Percentiles rank a stretch among this genome's conserved stretches.
phyloP scores from a whole-genome alignment of 1,139 yeast genomes.

The Saccharomycopsis crataegensis region DNA sequence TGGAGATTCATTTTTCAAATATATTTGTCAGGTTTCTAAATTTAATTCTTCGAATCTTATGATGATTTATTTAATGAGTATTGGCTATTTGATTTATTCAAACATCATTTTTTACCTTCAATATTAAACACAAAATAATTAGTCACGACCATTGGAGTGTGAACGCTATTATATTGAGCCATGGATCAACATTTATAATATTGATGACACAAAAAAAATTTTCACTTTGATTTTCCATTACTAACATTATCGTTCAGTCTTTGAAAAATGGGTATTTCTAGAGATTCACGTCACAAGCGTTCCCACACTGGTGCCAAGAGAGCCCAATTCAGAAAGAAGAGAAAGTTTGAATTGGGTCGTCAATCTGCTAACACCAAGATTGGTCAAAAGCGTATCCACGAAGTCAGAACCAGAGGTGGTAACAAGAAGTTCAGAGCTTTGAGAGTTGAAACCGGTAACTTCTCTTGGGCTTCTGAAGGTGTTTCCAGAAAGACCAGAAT shows the following conservation, averaged over 20 bases:
- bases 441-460: constrained; percentile 99
- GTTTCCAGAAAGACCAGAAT: constrained; percentile 98
- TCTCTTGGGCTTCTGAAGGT: constrained; percentile 99
- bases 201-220: background rate
- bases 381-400: constrained; percentile 97
- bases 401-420: constrained; percentile 99
- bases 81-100: no score
- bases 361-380: constrained; percentile 99
- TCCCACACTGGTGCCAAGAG: constrained; percentile 99
- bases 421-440: constrained; percentile 99
- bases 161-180: background rate
- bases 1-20: no score
- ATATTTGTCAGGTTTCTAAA: no score
- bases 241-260: no score
- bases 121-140: no score
- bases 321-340: constrained; percentile 99
- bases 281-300: constrained; percentile 99
- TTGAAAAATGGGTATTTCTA: constrained; percentile 90
- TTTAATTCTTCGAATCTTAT: no score
- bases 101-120: no score
- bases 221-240: no score
- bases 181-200: background rate
- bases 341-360: constrained; percentile 99
- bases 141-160: no score
- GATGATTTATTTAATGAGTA: no score